phyloP scores from a whole-genome alignment of 768 basidiomycete species.

The Termitomyces sp. region DNA sequence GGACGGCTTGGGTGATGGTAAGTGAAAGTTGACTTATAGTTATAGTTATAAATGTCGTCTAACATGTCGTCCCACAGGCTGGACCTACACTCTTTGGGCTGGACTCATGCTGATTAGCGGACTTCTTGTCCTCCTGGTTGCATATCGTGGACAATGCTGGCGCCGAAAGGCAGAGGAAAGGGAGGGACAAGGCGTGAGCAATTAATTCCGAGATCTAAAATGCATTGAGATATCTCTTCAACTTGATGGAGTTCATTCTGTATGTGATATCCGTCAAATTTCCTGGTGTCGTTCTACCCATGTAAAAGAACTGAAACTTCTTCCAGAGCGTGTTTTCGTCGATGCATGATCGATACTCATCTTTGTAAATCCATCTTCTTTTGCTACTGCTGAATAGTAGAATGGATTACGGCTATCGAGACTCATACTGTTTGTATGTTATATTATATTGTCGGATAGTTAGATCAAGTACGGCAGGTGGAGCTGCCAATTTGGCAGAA shows the following conservation, averaged over 20 bases:
- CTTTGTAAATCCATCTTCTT: background rate
- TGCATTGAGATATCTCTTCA: too few species aligned
- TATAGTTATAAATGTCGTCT: background rate
- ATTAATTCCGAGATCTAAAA: too few species aligned
- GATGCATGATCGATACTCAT: background rate
- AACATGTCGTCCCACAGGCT: conserved; percentile 24
- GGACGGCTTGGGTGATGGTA: conserved; percentile 71
- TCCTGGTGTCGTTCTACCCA: background rate
- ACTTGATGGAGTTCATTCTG: background rate
- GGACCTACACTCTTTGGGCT: conserved; percentile 65
- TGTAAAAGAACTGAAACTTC: too few species aligned
- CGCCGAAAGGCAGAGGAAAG: conserved; percentile 40
- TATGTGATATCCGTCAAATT: background rate
- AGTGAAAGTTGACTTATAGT: conserved; percentile 1
- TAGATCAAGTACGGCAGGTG: too few species aligned
- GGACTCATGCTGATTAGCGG: conserved; percentile 46
- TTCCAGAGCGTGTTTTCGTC: background rate
- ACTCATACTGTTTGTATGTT: too few species aligned
- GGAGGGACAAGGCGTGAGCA: conserved; percentile 20
- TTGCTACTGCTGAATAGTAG: background rate
- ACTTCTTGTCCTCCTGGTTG: conserved; percentile 50
- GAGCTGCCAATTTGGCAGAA: too few species aligned
- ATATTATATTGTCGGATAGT: too few species aligned
- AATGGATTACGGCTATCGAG: too few species aligned
- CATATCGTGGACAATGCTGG: conserved; percentile 56